Evolutionary conservation across 2,329 filamentous ascomycete genomes (phyloP), one percentile per base, ranked within the genome.

Genomic region (Ascochyta pisi): DNA sequence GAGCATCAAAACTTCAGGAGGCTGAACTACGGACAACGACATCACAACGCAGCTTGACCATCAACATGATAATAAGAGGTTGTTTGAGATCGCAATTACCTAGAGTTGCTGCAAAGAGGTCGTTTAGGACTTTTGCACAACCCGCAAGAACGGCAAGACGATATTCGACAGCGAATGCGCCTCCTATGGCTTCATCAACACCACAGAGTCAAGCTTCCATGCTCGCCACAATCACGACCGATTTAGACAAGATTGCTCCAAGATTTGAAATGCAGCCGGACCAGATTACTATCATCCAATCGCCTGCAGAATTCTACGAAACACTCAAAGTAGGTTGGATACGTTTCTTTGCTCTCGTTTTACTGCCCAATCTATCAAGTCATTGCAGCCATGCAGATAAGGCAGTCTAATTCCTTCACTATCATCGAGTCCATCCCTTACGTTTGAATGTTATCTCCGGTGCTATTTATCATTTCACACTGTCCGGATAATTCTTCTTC

Each of bases 221-320:
- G 68, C 76, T 90, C 44, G 85, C 83, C 15, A 80, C 81, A 13
- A 82, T 90, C 50, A 88, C 85, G 12, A 80, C 82, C 39, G 93
- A 99, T 75, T 80, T 99, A 58, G 95, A 99, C 75, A 89, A 84
- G 66, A 86, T 98, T 62, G 90, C 93, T 3, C 95, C 95, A n/a
- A 89, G 90, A 40, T 96, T 99, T 66, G 90, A 93, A 71, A 82
- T 99, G 24, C 81, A 87, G 24, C 91, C 92, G 1, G 90, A 91
- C 5, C 86, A 94, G 55, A 89, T 99, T 45, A 82, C 84, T 10
- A 89, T 99, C 19, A 77, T 99, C 12, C 84, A 87, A 65, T 89
- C 89, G 2, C 95, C 95, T 0, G 78, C 85, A n/a, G 90, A 94
- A 49, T 99, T 99, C 73, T 99, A 97, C 76, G 87, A 90, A 65